phyloP scores from a whole-genome alignment of 2,329 filamentous ascomycete genomes.

The Fusarium sulawesiense region DNA sequence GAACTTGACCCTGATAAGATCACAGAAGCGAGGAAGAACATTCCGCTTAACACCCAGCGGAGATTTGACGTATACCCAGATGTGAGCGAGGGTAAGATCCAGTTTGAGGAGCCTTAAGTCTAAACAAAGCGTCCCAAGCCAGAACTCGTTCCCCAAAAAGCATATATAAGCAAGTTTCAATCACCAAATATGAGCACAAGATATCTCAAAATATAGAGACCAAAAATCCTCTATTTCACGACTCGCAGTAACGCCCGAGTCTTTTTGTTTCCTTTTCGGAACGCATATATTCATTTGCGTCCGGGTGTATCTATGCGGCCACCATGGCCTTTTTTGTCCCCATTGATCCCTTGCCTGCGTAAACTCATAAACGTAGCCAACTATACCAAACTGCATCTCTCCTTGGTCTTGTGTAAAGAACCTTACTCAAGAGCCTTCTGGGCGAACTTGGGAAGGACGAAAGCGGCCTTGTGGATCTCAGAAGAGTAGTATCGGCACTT shows the following conservation, averaged over 20 bases:
- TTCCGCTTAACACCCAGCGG: slow-evolving; percentile 85
- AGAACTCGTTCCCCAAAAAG: not conserved
- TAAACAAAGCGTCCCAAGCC: not conserved
- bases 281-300: slow-evolving; percentile 23
- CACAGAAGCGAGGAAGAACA: slow-evolving; percentile 79
- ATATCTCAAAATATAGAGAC: slow-evolving; percentile 9
- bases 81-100: slow-evolving; percentile 72
- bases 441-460: slow-evolving; percentile 93
- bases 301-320: slow-evolving; percentile 38
- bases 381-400: slow-evolving; percentile 12
- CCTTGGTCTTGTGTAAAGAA: not conserved
- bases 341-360: slow-evolving; percentile 32
- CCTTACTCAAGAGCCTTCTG: slow-evolving; percentile 75
- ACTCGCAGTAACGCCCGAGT: slow-evolving; percentile 33
- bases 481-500: slow-evolving; percentile 97
- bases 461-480: slow-evolving; percentile 94
- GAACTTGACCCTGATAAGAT: slow-evolving; percentile 77
- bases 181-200: not conserved
- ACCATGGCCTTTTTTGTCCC: slow-evolving; percentile 30
- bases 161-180: not conserved
- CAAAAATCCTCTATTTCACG: slow-evolving; percentile 32
- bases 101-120: slow-evolving; percentile 48
- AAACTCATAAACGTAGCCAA: slow-evolving; percentile 40
- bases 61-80: slow-evolving; percentile 97
- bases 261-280: slow-evolving; percentile 19